Conservation (phyloP, 495 filamentous ascomycete species). For the Saxophila tyrrhenica region DNA sequence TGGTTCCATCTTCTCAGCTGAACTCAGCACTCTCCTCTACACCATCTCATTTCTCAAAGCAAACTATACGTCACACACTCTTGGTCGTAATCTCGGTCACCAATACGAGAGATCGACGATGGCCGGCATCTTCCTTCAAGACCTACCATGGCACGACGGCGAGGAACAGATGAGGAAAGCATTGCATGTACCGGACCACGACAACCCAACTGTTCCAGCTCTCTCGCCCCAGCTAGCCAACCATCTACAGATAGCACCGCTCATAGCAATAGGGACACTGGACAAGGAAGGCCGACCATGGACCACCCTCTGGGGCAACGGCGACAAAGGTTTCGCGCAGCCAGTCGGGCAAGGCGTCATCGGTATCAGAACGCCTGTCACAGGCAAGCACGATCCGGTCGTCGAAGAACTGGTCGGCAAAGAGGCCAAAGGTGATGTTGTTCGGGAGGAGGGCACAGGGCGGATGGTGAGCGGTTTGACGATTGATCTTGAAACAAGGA, state of each 20-base stretch:
- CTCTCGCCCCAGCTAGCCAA: conserved; percentile 42
- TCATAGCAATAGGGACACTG: conserved; percentile 59
- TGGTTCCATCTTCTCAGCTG: no score
- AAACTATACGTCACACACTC: not conserved
- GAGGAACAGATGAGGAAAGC: conserved; percentile 39
- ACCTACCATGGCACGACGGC: conserved; percentile 41
- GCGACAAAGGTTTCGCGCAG: conserved; percentile 52
- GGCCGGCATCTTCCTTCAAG: conserved; percentile 25
- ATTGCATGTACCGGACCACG: conserved; percentile 34
- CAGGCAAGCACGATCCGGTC: conserved; percentile 53
- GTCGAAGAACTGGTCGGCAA: conserved; percentile 40
- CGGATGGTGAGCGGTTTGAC: conserved; percentile 49
- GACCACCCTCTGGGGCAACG: conserved; percentile 59
- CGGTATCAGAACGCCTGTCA: conserved; percentile 48
- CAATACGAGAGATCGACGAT: not conserved
- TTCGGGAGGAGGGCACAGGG: conserved; percentile 24
- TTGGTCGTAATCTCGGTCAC: not conserved
- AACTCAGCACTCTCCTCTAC: no score
- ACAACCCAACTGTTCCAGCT: conserved; percentile 52
- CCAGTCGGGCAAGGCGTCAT: conserved; percentile 47
- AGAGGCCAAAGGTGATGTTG: conserved; percentile 32
- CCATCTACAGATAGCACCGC: conserved; percentile 45
- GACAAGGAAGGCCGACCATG: conserved; percentile 55
- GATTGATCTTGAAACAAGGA: conserved; percentile 55
- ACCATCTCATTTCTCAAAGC: no score